Percentiles rank a stretch among this genome's conserved stretches.
phyloP scores from a whole-genome alignment of 345 rosid genomes.

The Geranium brycei region DNA sequence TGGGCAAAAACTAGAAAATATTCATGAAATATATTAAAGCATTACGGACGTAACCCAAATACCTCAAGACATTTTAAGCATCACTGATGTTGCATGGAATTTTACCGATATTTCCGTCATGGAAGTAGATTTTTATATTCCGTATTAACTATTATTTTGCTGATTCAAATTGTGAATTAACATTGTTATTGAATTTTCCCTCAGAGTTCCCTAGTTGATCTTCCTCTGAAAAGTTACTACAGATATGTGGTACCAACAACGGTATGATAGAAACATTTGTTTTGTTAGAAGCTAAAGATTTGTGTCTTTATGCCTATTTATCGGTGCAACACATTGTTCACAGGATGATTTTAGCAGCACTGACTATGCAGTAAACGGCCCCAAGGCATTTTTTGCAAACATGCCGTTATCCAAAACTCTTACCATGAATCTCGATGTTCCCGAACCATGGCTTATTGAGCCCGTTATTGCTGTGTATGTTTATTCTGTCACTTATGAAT shows the following conservation, averaged over 20 bases:
- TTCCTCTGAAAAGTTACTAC: conserved; percentile 96
- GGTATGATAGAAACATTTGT: conserved; percentile 27
- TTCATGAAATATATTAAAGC: too few species aligned
- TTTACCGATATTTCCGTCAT: too few species aligned
- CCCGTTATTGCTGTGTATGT: conserved; percentile 92
- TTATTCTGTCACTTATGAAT: conserved; percentile 11
- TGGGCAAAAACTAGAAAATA: too few species aligned
- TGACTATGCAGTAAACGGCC: conserved; percentile 62
- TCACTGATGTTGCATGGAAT: too few species aligned
- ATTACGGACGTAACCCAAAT: too few species aligned
- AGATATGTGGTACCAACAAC: conserved; percentile 81
- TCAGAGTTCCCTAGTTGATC: conserved; percentile 98
- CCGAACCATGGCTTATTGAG: conserved; percentile 99
- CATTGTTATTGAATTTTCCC: conserved; percentile 12
- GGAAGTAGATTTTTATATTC: too few species aligned
- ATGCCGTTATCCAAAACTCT: conserved; percentile 98
- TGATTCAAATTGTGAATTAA: not conserved
- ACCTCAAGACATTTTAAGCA: too few species aligned
- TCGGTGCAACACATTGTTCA: conserved; percentile 20
- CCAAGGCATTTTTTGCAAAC: conserved; percentile 88
- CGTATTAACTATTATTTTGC: not conserved
- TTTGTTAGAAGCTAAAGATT: conserved; percentile 1
- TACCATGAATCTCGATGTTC: conserved; percentile 99
- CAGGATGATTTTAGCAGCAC: conserved; percentile 91
- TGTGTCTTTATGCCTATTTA: conserved; percentile 13